A percentile compares a stretch with the other conserved stretches of the same genome.
These are phyloP conservation scores for Eucalyptus pauciflora DNA, from an alignment of 345 rosid genomes.

Conservation along the genomic window DNA sequence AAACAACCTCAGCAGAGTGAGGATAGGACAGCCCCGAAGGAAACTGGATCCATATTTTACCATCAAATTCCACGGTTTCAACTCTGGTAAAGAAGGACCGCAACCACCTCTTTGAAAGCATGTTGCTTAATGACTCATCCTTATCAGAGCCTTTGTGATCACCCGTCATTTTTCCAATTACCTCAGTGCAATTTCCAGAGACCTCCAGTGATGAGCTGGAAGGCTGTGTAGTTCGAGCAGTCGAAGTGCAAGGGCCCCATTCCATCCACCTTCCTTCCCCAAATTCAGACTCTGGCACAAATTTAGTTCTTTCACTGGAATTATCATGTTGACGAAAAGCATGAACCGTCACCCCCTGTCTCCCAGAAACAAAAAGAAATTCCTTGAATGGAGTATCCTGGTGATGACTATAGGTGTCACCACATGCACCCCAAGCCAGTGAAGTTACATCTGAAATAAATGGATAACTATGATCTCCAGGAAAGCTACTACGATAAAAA, in stretches of 20 bases:
- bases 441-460: constrained; percentile 65
- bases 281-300: constrained; percentile 23
- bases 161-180: constrained; percentile 1
- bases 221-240: constrained; percentile 9
- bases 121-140: constrained; percentile 15
- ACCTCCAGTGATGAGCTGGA: constrained; percentile 12
- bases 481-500: constrained; percentile 17
- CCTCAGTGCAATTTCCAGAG: constrained; percentile 3
- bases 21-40: constrained; percentile 67
- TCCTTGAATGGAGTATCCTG: constrained; percentile 58
- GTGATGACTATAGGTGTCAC: constrained; percentile 58
- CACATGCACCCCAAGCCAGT: constrained; percentile 85
- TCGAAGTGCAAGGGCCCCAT: constrained; percentile 59
- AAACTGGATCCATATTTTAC: constrained; percentile 49
- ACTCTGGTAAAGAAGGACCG: constrained; percentile 53
- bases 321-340: constrained; percentile 48
- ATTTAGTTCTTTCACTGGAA: constrained; percentile 4
- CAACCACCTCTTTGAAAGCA: constrained; percentile 61
- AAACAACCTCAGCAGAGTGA: constrained; percentile 66
- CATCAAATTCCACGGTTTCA: constrained; percentile 50
- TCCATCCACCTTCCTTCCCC: constrained; percentile 77
- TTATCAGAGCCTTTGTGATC: constrained; percentile 1
- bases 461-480: constrained; percentile 27
- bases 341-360: constrained; percentile 66
- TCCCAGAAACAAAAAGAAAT: constrained; percentile 66